These are phyloP conservation scores for Globisporangium iwayamae DNA, from an alignment of 352 stramenopile species.

Conservation along the genomic window DNA sequence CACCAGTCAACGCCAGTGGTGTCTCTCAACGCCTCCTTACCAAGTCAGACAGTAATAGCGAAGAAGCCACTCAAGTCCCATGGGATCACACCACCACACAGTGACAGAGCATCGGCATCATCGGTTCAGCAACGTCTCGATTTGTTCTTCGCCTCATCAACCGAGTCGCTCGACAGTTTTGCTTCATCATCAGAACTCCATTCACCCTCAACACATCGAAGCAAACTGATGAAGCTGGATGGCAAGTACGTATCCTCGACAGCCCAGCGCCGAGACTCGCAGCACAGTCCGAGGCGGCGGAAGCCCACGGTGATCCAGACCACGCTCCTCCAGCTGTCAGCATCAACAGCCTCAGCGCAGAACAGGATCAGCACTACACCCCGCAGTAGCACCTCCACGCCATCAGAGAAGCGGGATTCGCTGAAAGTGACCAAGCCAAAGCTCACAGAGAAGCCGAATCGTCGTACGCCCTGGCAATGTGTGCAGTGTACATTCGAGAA, in stretches of 20 bases:
- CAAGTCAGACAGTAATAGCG: neutral
- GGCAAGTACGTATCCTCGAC: constrained; percentile 7
- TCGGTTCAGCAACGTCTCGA: constrained; percentile 37
- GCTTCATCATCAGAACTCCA: neutral
- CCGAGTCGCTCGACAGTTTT: constrained; percentile 2
- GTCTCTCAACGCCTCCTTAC: neutral
- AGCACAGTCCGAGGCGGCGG: constrained; percentile 26
- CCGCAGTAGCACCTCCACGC: neutral
- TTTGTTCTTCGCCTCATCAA: constrained; percentile 28
- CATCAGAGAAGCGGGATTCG: neutral
- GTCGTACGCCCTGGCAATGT: constrained; percentile 46
- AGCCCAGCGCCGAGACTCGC: constrained; percentile 25
- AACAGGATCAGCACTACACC: neutral
- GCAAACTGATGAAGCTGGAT: constrained; percentile 22
- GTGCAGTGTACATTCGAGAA: constrained; percentile 67
- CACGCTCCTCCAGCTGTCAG: constrained; percentile 26
- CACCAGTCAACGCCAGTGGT: neutral
- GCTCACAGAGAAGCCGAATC: constrained; percentile 7
- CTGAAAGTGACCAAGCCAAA: constrained; percentile 3
- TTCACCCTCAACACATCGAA: constrained; percentile 5
- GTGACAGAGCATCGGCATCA: neutral
- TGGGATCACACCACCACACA: neutral
- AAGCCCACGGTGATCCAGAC: constrained; percentile 31
- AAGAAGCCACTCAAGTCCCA: neutral
- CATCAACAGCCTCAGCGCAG: constrained; percentile 21